Conservation (phyloP, 1,139 yeast genomes). For the Suhomyces terraborum region DNA sequence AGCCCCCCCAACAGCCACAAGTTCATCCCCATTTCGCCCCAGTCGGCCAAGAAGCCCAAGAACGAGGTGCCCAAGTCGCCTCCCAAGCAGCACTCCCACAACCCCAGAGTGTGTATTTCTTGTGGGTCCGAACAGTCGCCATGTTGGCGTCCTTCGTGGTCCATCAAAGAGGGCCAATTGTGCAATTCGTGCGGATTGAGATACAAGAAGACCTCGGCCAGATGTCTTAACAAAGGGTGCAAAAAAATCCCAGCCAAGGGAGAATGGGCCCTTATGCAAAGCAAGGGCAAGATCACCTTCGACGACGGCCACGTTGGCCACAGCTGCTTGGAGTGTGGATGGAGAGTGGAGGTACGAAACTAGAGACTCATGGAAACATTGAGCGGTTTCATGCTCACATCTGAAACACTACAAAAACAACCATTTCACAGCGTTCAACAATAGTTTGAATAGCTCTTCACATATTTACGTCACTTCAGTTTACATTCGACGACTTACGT, state of each 20-base stretch:
- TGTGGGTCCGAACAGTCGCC: conserved; percentile 93
- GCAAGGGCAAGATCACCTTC: conserved; percentile 52
- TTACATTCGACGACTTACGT: background rate
- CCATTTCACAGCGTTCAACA: too few relatives aligned
- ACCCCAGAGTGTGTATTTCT: conserved; percentile 72
- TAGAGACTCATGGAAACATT: background rate
- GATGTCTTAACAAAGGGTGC: conserved; percentile 77
- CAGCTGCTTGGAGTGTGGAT: conserved; percentile 70
- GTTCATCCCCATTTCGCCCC: conserved; percentile 50
- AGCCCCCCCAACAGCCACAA: conserved; percentile 23
- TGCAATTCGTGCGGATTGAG: conserved; percentile 96
- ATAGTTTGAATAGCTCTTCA: too few relatives aligned
- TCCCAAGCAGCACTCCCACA: conserved; percentile 34
- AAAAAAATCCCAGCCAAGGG: conserved; percentile 94
- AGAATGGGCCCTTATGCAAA: conserved; percentile 89
- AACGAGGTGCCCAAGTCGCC: conserved; percentile 41
- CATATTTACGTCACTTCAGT: too few relatives aligned
- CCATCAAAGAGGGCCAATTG: conserved; percentile 81
- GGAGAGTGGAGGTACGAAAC: conserved; percentile 44
- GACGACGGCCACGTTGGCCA: conserved; percentile 51
- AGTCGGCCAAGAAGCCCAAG: conserved; percentile 35
- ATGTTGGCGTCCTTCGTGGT: conserved; percentile 99
- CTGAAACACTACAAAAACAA: too few relatives aligned
- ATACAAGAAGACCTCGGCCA: conserved; percentile 89
- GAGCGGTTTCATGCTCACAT: background rate